Evolutionary conservation across 1,284 basidiomycete genomes (phyloP), one percentile per base, ranked within the genome.

Genomic region (Malassezia sp.): DNA sequence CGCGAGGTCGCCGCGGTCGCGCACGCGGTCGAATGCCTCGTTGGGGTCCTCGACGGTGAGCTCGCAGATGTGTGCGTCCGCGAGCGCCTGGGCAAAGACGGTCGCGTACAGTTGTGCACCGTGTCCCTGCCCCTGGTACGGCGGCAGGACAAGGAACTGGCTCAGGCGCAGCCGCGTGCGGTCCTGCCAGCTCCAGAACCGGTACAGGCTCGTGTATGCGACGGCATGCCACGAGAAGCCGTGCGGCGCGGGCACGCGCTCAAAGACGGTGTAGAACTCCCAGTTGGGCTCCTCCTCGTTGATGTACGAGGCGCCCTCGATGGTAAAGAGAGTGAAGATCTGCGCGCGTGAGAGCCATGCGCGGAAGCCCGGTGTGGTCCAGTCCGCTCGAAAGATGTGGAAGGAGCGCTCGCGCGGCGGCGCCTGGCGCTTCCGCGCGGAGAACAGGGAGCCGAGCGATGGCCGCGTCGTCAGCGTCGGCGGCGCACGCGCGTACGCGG

Each of bases 11-110:
- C 85, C 85, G 38, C 84, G 81, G 72, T 97, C 93, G 27, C 91
- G 78, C 43, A 97, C 76, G 64, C 93, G 87, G 68, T 93, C 89
- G 64, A 93, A 91, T 8, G 85, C 83, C 72, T 97, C 91, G 0
- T 87, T 87, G 0, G 91, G 91, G 69, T 97, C 91, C 74, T 97
- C 91, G 17, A 97, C 84, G 0, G 89, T 95, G 42, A 97, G 74
- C 71, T 97, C 91, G 9, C 82, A 80, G 26, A 95, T 80, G 33
- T 78, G 74, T 0, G 80, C 73, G 30, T 80, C 77, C 6, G 75
- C 73, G 28, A 85, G 72, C 39, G 85, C 77, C 65, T 84, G 78
- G 61, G 82, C 77, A 73, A 90, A 91, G 34, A 91, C 83, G 1
- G 86, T 79, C 23, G 75, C 79, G 74, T 96, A 97, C 10, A 97